phyloP scores from a whole-genome alignment of 2,329 filamentous ascomycete species.

The Alternaria sp. region DNA sequence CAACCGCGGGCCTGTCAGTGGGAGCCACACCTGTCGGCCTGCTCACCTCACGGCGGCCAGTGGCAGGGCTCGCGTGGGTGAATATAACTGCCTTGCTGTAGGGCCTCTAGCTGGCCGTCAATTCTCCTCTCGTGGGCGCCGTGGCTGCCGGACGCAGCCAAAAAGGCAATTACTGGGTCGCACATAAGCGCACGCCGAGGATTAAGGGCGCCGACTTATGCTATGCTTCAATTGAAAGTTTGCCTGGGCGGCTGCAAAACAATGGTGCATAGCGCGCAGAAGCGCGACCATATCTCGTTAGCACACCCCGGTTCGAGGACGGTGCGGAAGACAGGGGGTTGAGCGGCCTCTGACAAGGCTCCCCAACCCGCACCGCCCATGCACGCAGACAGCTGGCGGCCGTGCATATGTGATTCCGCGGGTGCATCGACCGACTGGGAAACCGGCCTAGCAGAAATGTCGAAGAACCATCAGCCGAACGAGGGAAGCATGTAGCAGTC shows the following conservation, averaged over 20 bases:
- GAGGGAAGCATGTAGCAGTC: constrained; percentile 44
- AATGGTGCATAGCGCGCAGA: constrained; percentile 34
- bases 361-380: constrained; percentile 34
- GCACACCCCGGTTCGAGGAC: constrained; percentile 29
- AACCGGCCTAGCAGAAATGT: constrained; percentile 34
- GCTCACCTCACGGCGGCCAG: constrained; percentile 17
- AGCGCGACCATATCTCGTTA: constrained; percentile 26
- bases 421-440: constrained; percentile 44
- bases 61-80: constrained; percentile 12
- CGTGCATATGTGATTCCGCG: constrained; percentile 43
- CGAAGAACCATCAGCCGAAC: constrained; percentile 52
- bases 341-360: constrained; percentile 33
- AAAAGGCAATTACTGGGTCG: constrained; percentile 13
- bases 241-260: constrained; percentile 33
- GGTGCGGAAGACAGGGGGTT: constrained; percentile 39
- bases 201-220: constrained; percentile 26
- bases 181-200: constrained; percentile 23
- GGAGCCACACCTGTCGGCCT: constrained; percentile 40
- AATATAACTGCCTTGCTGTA: constrained; percentile 1
- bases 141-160: constrained; percentile 11
- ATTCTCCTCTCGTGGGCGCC: constrained; percentile 1
- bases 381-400: constrained; percentile 32
- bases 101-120: not conserved
- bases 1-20: constrained; percentile 38
- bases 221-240: constrained; percentile 29